Percentiles rank a stretch among this genome's conserved stretches.
These are phyloP conservation scores for Silene conica DNA, from an alignment of 148 eudicot genomes.

Conservation along the genomic window DNA sequence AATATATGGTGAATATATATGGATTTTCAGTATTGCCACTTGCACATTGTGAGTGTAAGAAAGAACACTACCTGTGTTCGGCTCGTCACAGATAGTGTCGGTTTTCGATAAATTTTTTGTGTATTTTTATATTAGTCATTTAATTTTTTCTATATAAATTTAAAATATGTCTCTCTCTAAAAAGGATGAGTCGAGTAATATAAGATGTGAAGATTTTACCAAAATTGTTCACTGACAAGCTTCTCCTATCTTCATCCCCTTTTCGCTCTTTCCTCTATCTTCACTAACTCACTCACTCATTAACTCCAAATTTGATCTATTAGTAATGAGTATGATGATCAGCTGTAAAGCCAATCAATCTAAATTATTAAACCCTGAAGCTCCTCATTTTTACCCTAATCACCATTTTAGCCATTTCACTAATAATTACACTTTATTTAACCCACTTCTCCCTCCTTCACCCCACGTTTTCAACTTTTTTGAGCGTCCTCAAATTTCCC, in stretches of 20 bases:
- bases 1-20: too few relatives aligned
- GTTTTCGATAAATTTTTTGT: too few relatives aligned
- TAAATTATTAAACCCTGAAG: not conserved
- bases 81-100: too few relatives aligned
- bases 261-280: not conserved
- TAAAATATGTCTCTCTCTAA: too few relatives aligned
- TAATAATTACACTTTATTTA: not conserved
- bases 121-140: too few relatives aligned
- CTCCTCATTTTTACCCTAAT: not conserved
- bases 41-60: too few relatives aligned
- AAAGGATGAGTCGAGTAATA: too few relatives aligned
- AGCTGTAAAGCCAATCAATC: not conserved
- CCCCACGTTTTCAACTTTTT: not conserved
- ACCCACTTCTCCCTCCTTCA: not conserved
- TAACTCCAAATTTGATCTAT: too few relatives aligned
- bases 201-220: too few relatives aligned
- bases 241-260: not conserved
- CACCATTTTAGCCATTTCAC: not conserved
- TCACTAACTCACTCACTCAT: not conserved
- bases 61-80: too few relatives aligned
- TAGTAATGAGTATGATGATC: not conserved
- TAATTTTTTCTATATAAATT: too few relatives aligned
- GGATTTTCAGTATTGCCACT: too few relatives aligned
- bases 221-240: not conserved
- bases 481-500: not conserved